Evolutionary conservation across 768 basidiomycete species (phyloP).

Genomic region (Russula sp.): DNA sequence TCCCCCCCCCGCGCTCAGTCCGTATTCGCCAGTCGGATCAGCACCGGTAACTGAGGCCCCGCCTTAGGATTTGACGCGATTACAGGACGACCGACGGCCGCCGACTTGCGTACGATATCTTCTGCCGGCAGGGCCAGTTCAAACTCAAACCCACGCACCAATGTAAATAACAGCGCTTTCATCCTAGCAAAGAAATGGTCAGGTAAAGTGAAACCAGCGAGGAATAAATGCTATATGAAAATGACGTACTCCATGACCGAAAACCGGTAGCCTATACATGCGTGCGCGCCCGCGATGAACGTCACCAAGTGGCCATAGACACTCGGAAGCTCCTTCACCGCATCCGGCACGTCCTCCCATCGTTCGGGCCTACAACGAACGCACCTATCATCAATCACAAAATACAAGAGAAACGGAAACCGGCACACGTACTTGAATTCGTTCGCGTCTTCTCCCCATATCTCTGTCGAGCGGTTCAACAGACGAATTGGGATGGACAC

Average conservation of each 20-base stretch:
- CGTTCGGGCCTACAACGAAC: conserved; percentile 16
- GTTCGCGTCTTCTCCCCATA: conserved; percentile 27
- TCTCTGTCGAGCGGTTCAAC: conserved; percentile 19
- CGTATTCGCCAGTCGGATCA: too few species aligned
- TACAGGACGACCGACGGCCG: conserved; percentile 18
- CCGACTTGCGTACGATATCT: conserved; percentile 12
- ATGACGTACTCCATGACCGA: conserved; percentile 23
- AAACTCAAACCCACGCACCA: conserved; percentile 24
- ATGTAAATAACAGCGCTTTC: conserved; percentile 24
- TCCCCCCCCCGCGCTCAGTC: background rate
- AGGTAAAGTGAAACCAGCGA: background rate
- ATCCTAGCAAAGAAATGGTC: conserved; percentile 13
- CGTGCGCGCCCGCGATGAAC: conserved; percentile 28
- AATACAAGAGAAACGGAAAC: background rate
- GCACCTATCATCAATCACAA: background rate
- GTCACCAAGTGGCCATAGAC: conserved; percentile 6
- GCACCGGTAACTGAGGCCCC: background rate
- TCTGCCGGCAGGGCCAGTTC: conserved; percentile 16
- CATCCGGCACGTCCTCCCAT: conserved; percentile 18
- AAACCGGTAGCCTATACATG: conserved; percentile 29
- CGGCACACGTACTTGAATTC: conserved; percentile 23
- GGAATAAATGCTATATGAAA: background rate
- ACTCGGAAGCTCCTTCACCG: background rate
- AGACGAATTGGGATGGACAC: conserved; percentile 24
- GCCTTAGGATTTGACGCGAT: conserved; percentile 9